phyloP scores from a whole-genome alignment of 2,329 filamentous ascomycete genomes.

The Metarhizium anisopliae region DNA sequence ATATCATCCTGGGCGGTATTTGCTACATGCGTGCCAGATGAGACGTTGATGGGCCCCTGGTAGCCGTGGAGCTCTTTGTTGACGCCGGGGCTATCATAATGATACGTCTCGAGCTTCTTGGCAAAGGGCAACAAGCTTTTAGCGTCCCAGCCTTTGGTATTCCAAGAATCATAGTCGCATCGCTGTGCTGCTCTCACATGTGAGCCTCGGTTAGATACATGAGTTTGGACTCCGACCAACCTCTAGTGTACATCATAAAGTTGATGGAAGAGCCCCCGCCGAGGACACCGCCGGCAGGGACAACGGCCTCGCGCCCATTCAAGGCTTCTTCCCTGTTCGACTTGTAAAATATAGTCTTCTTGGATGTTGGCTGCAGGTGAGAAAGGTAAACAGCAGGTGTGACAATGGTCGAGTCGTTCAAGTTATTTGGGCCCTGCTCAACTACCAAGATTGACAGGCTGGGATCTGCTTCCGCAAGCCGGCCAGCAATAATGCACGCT shows the following conservation, averaged over 20 bases:
- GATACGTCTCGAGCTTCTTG: constrained; percentile 46
- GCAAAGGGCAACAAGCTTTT: constrained; percentile 22
- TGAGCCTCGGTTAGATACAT: too few relatives aligned
- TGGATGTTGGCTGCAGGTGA: constrained; percentile 13
- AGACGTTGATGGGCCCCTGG: constrained; percentile 46
- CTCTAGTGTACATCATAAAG: constrained; percentile 22
- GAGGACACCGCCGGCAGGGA: constrained; percentile 17
- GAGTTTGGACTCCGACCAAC: background rate
- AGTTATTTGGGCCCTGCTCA: constrained; percentile 19
- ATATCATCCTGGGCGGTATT: constrained; percentile 36
- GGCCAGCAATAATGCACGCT: constrained; percentile 17
- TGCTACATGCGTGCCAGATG: constrained; percentile 36
- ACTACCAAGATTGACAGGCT: constrained; percentile 17
- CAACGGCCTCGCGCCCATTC: constrained; percentile 13
- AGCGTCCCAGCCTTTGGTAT: constrained; percentile 22
- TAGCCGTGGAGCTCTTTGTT: constrained; percentile 38
- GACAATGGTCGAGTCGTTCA: constrained; percentile 15
- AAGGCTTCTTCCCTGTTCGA: constrained; percentile 14
- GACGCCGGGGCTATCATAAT: constrained; percentile 23
- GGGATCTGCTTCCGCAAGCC: constrained; percentile 17
- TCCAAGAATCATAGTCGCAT: constrained; percentile 25
- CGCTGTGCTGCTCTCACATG: constrained; percentile 16
- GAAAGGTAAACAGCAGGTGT: constrained; percentile 13
- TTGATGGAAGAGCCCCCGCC: constrained; percentile 26
- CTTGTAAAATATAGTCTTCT: constrained; percentile 15